A percentile compares a stretch with the other conserved stretches of the same genome.
Conservation (phyloP, 306 rosid genomes). For the Cucurbita pepo region DNA sequence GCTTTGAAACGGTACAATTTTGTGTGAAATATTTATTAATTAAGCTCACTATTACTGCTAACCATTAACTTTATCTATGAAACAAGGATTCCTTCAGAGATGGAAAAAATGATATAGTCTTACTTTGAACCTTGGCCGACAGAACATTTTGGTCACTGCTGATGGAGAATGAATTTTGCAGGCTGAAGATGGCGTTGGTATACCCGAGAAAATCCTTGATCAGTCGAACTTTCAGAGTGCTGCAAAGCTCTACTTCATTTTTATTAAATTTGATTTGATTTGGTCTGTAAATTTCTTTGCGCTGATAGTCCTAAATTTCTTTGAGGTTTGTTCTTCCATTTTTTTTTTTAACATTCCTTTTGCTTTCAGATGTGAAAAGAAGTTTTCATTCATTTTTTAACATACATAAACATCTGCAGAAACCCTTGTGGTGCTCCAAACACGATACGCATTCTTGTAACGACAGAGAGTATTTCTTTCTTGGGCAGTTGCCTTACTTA, state of each 20-base stretch:
- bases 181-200: constrained; percentile 92
- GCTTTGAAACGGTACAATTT: neutral
- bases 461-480: constrained; percentile 71
- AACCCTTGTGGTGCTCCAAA: constrained; percentile 80
- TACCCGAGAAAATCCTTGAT: constrained; percentile 82
- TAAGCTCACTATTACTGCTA: neutral
- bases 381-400: neutral
- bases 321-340: constrained; percentile 49
- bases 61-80: neutral
- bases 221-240: constrained; percentile 51
- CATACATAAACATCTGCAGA: constrained; percentile 30
- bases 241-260: constrained; percentile 54
- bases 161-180: constrained; percentile 30
- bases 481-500: constrained; percentile 83
- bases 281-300: constrained; percentile 72
- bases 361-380: neutral
- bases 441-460: constrained; percentile 33
- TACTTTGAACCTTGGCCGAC: neutral
- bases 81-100: neutral
- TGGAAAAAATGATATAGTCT: neutral
- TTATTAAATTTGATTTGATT: constrained; percentile 21
- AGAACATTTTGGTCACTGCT: neutral
- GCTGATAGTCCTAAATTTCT: constrained; percentile 57
- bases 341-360: neutral
- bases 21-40: neutral